Evolutionary conservation across 2,329 filamentous ascomycete genomes (phyloP).

Genomic region (Aureobasidium sp.): DNA sequence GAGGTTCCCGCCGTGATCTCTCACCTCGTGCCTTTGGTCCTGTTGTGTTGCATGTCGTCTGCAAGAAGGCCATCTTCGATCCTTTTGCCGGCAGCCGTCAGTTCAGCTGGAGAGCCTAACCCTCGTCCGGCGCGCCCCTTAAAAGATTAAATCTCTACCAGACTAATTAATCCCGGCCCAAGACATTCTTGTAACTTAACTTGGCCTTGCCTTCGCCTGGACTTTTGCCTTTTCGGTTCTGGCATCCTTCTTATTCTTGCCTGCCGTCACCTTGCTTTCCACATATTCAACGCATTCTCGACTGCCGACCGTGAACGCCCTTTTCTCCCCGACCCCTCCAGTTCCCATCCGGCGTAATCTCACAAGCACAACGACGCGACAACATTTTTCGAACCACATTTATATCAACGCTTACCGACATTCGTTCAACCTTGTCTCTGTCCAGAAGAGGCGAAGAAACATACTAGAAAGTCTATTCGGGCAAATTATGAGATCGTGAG

Average conservation of each 20-base stretch:
- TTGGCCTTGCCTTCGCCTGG: not conserved
- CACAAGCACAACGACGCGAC: not conserved
- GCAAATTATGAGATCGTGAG: conserved; percentile 11
- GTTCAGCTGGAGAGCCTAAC: not conserved
- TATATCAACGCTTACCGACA: not conserved
- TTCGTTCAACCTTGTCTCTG: not conserved
- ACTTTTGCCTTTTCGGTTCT: not conserved
- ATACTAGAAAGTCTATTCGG: not conserved
- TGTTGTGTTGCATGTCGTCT: not conserved
- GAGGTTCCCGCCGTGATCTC: not conserved
- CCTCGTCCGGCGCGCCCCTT: not conserved
- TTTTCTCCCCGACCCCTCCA: not conserved
- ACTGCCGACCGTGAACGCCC: not conserved
- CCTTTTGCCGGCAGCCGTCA: not conserved
- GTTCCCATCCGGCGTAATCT: not conserved
- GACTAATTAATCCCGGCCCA: not conserved
- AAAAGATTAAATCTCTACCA: not conserved
- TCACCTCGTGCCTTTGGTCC: not conserved
- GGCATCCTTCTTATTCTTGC: not conserved
- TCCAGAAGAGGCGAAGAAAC: not conserved
- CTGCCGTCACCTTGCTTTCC: not conserved
- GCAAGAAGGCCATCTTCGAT: not conserved
- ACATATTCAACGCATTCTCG: not conserved
- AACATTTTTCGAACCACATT: not conserved
- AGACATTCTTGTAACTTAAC: not conserved